Base-by-base conservation (phyloP, 2,329 filamentous ascomycete genomes). In the Pseudogymnoascus sp. region DNA sequence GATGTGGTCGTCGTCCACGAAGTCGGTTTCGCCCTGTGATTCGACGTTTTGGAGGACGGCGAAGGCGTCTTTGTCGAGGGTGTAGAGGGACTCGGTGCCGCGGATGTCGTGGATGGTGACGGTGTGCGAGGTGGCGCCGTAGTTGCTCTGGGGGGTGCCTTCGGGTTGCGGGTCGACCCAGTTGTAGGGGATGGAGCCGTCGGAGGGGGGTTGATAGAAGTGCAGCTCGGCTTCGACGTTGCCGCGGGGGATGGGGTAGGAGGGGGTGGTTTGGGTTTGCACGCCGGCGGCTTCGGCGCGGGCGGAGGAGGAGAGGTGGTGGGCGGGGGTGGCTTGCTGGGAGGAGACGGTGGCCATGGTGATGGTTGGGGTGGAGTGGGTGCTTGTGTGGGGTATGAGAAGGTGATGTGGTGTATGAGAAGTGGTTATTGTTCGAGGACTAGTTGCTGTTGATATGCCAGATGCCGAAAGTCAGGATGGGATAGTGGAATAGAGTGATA, bases 51-150 rank as follows among this genome's bases (percentile, higher is more conserved):
- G 77, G 60, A 91, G 74, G 19, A 89, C 78, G 64, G 85, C 80
- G 78, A 96, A 96, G 67, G 90, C 90, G 74, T 93, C 86, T 63
- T 79, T 80, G 76, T 93, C 88, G 13, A 95, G 82, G 7, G 75
- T 82, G 76, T 87, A 93, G 17, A 81, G 76, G 2, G 78, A 71
- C 72, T 95, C 91, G 61, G 78, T 79, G 61, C 87, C 88, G 62
- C 92, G 89, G 69, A 93, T 81, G 76, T 97, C 92, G 66, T 81
- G 78, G 70, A 97, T 82, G 4, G 73, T 71, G 0, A 72, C 70
- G 50, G 70, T 23, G 4, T 71, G 62, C 17, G 71, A 66, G 17
- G 70, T 68, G 38, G 69, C 69, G 3, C 70, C 70, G 61, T 67
- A 74, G 38, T 74, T 74, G 19, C 70, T 66, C 33, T 69, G 67